Conservation (phyloP, 306 rosid species). For the Cicer arietinum region DNA sequence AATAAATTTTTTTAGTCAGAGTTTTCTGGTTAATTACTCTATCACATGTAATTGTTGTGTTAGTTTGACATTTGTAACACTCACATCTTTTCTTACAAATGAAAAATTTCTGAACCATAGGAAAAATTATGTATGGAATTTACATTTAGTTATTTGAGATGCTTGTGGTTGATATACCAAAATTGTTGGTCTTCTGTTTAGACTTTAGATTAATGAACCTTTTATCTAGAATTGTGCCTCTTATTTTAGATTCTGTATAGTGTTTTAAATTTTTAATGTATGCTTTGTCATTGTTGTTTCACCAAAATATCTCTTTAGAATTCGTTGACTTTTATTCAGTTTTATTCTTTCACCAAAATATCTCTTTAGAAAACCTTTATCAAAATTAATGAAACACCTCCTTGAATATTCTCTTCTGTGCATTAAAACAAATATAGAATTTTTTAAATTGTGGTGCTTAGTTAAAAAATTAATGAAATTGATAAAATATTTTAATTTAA, state of each 20-base stretch:
- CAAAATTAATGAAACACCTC: too few species aligned
- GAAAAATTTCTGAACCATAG: background rate
- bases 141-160: slow-evolving; percentile 6
- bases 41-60: slow-evolving; percentile 25
- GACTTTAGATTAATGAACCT: background rate
- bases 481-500: too few species aligned
- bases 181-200: slow-evolving; percentile 15
- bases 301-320: too few species aligned
- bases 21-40: slow-evolving; percentile 24
- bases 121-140: background rate
- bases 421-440: too few species aligned
- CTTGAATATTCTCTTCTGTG: too few species aligned
- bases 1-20: slow-evolving; percentile 11
- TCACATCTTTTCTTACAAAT: slow-evolving; percentile 8
- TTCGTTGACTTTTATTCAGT: too few species aligned
- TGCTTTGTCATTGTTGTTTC: too few species aligned
- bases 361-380: too few species aligned
- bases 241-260: background rate
- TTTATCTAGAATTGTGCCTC: background rate
- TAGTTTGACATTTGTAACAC: slow-evolving; percentile 42
- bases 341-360: too few species aligned
- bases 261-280: background rate
- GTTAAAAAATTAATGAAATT: too few species aligned
- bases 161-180: slow-evolving; percentile 9
- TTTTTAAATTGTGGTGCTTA: too few species aligned